phyloP scores from a whole-genome alignment of 768 basidiomycete species.

The Rhizopogon sp. region DNA sequence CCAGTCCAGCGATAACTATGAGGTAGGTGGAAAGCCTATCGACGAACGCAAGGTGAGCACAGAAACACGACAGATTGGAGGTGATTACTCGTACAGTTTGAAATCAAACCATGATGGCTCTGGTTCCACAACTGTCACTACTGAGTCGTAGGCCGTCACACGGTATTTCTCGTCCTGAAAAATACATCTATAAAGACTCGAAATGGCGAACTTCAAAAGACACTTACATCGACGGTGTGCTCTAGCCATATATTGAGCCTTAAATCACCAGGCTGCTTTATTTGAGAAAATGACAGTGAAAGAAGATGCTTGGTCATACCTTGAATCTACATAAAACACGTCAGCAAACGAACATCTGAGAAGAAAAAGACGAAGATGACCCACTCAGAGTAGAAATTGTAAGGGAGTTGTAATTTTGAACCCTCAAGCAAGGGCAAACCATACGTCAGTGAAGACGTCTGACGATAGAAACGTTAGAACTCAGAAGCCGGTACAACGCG shows the following conservation, averaged over 20 bases:
- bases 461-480: conserved; percentile 1
- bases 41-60: background rate
- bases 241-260: conserved; percentile 76
- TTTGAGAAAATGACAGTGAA: conserved; percentile 1
- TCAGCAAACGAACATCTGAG: conserved; percentile 9
- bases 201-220: background rate
- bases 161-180: conserved; percentile 52
- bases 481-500: background rate
- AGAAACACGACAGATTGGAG: background rate
- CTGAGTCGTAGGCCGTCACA: conserved; percentile 67
- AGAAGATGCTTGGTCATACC: conserved; percentile 29
- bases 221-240: conserved; percentile 54
- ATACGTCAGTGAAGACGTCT: conserved; percentile 60
- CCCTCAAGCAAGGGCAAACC: conserved; percentile 48
- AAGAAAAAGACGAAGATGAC: conserved; percentile 21
- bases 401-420: conserved; percentile 62
- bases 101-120: conserved; percentile 73
- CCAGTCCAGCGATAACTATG: conserved; percentile 59
- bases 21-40: conserved; percentile 63
- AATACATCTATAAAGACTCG: background rate
- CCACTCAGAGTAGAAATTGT: conserved; percentile 77
- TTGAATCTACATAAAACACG: conserved; percentile 44
- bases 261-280: conserved; percentile 63
- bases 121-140: conserved; percentile 78
- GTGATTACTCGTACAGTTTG: conserved; percentile 57